Evolutionary conservation across 2,329 filamentous ascomycete genomes (phyloP), one percentile per base, ranked within the genome.

Genomic region (Colletotrichum higginsianum): DNA sequence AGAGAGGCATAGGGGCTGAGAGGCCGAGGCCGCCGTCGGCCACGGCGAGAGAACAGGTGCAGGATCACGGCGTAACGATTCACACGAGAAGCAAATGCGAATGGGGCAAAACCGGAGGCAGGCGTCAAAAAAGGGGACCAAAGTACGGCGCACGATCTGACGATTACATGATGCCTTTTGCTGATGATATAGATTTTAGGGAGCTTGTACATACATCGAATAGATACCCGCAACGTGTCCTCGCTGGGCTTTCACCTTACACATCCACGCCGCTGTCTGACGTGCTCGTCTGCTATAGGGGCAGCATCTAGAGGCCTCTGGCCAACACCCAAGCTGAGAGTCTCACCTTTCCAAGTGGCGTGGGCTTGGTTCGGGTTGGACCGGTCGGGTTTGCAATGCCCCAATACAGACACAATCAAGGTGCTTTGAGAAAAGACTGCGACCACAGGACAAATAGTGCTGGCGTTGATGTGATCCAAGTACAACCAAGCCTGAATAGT

Each of bases 181-280:
- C 70, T 72, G 61, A 70, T 66, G 72, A 63, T 30, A 66, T 69
- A 66, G 72, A 72, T 57, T 66, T 72, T 61, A 58, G 64, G 70
- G 65, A 72, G 72, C 61, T 66, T 58, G 69, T 73, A 66, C 69
- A 72, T 66, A 58, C 69, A 73, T 67, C 65, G 61, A 73, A 70
- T 73, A 74, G 72, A 74, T 74, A 74, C 69, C 69, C 70, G 70
- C 58, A 70, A 64, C 52, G 65, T 49, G 69, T 62, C 52, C 56
- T 62, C 56, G 61, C 61, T 62, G 67, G 70, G 67, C 70, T 66
- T 53, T 71, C 49, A 61, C 49, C 53, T 50, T 46, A 23, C 35
- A 9, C 38, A 2, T 26, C 26, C 44, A 2, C 42, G 30, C n/a
- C 8, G 9, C 5, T 56, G 18, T 15, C 15, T 23, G 62, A 57